Percentiles rank a stretch among this genome's conserved stretches.
Conservation (phyloP, 306 rosid species). For the Cucurbita ficifolia region DNA sequence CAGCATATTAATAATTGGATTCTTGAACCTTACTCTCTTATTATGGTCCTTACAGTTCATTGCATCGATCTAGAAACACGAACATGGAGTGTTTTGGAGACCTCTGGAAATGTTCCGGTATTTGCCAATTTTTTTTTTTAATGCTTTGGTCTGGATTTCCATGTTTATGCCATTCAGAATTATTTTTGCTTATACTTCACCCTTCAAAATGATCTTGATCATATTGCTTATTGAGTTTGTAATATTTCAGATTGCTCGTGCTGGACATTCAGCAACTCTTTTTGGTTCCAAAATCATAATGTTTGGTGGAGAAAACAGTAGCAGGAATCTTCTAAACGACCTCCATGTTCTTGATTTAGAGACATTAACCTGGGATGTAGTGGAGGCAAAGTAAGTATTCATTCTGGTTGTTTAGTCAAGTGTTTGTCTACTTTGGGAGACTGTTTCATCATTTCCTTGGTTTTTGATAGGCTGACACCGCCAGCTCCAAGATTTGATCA, state of each 20-base stretch:
- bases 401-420: slow-evolving; percentile 11
- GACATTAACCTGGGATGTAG: slow-evolving; percentile 62
- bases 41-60: slow-evolving; percentile 50
- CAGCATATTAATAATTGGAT: neutral
- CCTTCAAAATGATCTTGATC: neutral
- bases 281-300: slow-evolving; percentile 75
- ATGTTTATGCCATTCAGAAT: neutral
- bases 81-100: slow-evolving; percentile 46
- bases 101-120: slow-evolving; percentile 89
- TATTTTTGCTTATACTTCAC: neutral
- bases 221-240: slow-evolving; percentile 6
- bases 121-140: slow-evolving; percentile 4
- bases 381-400: slow-evolving; percentile 53
- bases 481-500: slow-evolving; percentile 94
- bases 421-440: slow-evolving; percentile 9
- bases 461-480: slow-evolving; percentile 75
- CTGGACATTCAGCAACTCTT: slow-evolving; percentile 75
- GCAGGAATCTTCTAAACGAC: slow-evolving; percentile 71
- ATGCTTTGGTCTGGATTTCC: slow-evolving; percentile 10
- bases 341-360: slow-evolving; percentile 69
- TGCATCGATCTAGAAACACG: slow-evolving; percentile 55
- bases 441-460: slow-evolving; percentile 26
- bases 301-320: slow-evolving; percentile 90
- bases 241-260: slow-evolving; percentile 54
- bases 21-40: slow-evolving; percentile 15